phyloP scores from a whole-genome alignment of 129 eudicot species.

The Flaveria bidentis region DNA sequence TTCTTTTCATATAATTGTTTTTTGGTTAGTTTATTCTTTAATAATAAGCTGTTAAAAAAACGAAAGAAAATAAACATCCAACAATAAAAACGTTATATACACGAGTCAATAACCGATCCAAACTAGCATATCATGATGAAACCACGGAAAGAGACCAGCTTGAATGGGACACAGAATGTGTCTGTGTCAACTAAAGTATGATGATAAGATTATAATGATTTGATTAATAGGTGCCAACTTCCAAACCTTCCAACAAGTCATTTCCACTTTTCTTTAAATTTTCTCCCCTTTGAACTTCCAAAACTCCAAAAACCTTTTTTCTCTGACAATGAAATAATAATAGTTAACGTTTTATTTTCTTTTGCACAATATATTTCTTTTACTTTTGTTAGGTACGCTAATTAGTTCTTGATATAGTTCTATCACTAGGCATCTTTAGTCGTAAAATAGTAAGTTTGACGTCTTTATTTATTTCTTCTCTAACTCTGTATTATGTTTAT shows the following conservation, averaged over 20 bases:
- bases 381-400: neutral
- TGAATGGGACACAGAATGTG: neutral
- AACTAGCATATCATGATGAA: neutral
- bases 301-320: neutral
- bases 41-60: no score
- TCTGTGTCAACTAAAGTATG: neutral
- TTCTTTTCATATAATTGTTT: no score
- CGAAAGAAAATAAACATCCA: no score
- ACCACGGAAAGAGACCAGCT: neutral
- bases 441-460: neutral
- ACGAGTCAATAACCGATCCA: neutral
- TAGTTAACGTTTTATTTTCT: neutral
- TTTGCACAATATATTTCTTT: no score
- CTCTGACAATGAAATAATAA: neutral
- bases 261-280: slow-evolving; percentile 12
- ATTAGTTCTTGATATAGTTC: no score
- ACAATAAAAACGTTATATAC: neutral
- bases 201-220: slow-evolving; percentile 19
- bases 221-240: slow-evolving; percentile 26
- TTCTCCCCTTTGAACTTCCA: neutral
- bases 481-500: neutral
- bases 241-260: slow-evolving; percentile 16
- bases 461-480: neutral
- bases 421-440: no score
- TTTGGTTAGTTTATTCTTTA: no score